Evolutionary conservation across 352 stramenopile species (phyloP).

Genomic region (Phytophthora citricola): DNA sequence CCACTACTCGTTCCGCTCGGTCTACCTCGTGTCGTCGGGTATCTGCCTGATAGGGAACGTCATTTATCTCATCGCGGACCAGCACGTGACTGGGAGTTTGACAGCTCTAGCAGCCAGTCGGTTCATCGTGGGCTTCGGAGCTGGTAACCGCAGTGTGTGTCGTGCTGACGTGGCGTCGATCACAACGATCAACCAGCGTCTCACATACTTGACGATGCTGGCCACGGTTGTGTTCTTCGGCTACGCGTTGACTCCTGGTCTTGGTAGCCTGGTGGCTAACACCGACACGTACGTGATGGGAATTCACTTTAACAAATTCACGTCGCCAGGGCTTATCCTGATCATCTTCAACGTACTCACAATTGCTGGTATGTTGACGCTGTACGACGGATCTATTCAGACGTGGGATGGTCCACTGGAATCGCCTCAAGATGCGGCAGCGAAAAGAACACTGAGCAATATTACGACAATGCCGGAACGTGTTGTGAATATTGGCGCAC

Average conservation of each 20-base stretch:
- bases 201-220: slow-evolving; percentile 76
- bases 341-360: slow-evolving; percentile 60
- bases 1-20: slow-evolving; percentile 74
- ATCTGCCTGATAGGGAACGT: slow-evolving; percentile 74
- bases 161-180: slow-evolving; percentile 71
- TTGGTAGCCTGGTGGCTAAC: slow-evolving; percentile 62
- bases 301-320: slow-evolving; percentile 76
- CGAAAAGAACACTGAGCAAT: slow-evolving; percentile 54
- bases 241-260: slow-evolving; percentile 70
- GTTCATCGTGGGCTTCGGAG: slow-evolving; percentile 78
- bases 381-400: slow-evolving; percentile 60
- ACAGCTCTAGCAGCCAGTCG: slow-evolving; percentile 56
- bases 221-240: slow-evolving; percentile 77
- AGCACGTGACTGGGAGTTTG: slow-evolving; percentile 61
- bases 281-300: slow-evolving; percentile 56
- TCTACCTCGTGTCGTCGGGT: slow-evolving; percentile 72
- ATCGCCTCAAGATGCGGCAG: slow-evolving; percentile 28
- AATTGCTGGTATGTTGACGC: slow-evolving; percentile 60
- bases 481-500: slow-evolving; percentile 66
- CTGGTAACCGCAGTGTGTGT: slow-evolving; percentile 75
- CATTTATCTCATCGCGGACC: slow-evolving; percentile 71
- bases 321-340: slow-evolving; percentile 64
- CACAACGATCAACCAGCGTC: slow-evolving; percentile 69
- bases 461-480: slow-evolving; percentile 52
- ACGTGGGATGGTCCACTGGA: slow-evolving; percentile 57